Evolutionary conservation across 371 early-diverging fungal genomes (phyloP).

Genomic region (Smittium mucronatum): DNA sequence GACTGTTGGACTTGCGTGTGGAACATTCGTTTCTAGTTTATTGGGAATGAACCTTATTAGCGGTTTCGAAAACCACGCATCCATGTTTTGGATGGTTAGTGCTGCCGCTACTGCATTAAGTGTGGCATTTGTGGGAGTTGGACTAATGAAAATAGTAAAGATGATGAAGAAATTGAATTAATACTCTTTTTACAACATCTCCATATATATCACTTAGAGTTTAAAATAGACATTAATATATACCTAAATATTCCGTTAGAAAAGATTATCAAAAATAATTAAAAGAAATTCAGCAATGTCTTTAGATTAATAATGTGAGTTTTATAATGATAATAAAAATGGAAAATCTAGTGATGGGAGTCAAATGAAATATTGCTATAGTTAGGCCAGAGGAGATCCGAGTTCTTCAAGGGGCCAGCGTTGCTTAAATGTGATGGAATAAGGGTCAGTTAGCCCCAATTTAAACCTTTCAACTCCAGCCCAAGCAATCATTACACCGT

Average conservation of each 20-base stretch:
- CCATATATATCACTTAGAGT: too few species aligned
- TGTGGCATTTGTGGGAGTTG: constrained; percentile 17
- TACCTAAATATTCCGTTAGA: too few species aligned
- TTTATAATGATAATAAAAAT: too few species aligned
- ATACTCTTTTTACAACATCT: too few species aligned
- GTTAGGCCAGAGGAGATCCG: too few species aligned
- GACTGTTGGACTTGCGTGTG: constrained; percentile 59
- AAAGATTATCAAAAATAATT: too few species aligned
- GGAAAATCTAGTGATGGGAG: too few species aligned
- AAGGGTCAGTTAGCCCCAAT: constrained; percentile 26
- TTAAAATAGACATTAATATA: too few species aligned
- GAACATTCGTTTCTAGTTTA: constrained; percentile 51
- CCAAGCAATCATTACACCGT: constrained; percentile 88
- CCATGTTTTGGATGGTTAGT: constrained; percentile 50
- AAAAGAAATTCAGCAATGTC: too few species aligned
- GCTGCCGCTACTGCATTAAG: constrained; percentile 34
- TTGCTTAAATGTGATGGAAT: constrained; percentile 29
- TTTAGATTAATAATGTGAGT: too few species aligned
- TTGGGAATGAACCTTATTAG: constrained; percentile 84
- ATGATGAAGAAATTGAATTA: constrained; percentile 27
- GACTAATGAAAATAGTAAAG: constrained; percentile 27
- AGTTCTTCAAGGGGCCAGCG: constrained; percentile 32
- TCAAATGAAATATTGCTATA: too few species aligned
- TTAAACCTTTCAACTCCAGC: constrained; percentile 38
- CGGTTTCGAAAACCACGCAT: constrained; percentile 51